A percentile compares a stretch with the other conserved stretches of the same genome.
These are phyloP conservation scores for Suhomyces coccinellae DNA, from an alignment of 1,139 yeast species.

Conservation along the genomic window DNA sequence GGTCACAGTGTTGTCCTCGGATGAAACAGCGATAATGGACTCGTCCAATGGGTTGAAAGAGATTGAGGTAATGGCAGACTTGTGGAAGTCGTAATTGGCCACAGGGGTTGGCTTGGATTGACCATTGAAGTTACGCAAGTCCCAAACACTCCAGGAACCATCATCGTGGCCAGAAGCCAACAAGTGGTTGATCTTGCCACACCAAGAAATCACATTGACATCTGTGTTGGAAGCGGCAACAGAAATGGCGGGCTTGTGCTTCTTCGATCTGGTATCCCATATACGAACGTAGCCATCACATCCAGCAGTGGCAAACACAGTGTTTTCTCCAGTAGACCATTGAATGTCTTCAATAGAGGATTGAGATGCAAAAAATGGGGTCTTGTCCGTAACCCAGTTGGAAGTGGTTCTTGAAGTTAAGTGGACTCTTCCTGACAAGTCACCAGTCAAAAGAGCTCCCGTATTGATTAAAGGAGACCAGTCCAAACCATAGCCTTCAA, in stretches of 20 bases:
- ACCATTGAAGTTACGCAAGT: slow-evolving; percentile 78
- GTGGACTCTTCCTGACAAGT: slow-evolving; percentile 78
- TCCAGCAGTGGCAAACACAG: slow-evolving; percentile 93
- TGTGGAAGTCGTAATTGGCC: slow-evolving; percentile 93
- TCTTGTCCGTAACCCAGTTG: slow-evolving; percentile 85
- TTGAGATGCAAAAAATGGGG: slow-evolving; percentile 68
- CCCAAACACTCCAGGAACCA: slow-evolving; percentile 99
- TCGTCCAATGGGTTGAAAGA: slow-evolving; percentile 96
- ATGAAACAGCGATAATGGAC: slow-evolving; percentile 90
- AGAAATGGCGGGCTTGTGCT: slow-evolving; percentile 86
- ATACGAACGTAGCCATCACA: slow-evolving; percentile 89
- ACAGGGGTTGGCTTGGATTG: slow-evolving; percentile 68
- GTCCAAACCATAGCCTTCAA: slow-evolving; percentile 95
- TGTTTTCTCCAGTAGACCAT: slow-evolving; percentile 90
- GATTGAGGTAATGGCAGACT: slow-evolving; percentile 87
- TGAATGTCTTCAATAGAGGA: slow-evolving; percentile 93
- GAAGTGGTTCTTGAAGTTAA: slow-evolving; percentile 71
- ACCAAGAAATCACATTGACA: slow-evolving; percentile 96
- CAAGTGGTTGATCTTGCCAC: slow-evolving; percentile 78
- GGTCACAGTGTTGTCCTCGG: slow-evolving; percentile 95
- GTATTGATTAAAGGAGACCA: slow-evolving; percentile 88
- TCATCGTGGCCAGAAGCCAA: slow-evolving; percentile 97
- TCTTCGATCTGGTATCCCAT: slow-evolving; percentile 96
- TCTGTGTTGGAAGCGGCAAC: slow-evolving; percentile 83
- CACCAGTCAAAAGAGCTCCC: slow-evolving; percentile 88